Evolutionary conservation across 164 flowering plant species (phyloP), one percentile per base, ranked within the genome.

Genomic region (Tinospora cordifolia): DNA sequence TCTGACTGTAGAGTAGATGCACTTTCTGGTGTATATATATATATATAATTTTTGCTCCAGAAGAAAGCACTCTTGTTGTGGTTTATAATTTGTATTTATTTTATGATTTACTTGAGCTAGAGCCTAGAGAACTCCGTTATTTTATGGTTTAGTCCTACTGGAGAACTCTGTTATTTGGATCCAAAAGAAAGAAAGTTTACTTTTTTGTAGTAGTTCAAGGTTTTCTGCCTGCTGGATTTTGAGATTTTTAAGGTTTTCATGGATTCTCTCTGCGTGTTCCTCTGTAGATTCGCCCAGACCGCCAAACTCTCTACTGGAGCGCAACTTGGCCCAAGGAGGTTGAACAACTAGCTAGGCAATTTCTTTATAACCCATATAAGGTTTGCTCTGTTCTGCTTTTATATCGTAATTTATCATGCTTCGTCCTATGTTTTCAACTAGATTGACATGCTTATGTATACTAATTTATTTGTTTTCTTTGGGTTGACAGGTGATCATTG

Each of bases 291-390:
- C 97, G 98, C 19, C 99, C 99, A 66, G 98, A 94, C 69, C 97
- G 97, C 74, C 99, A 94, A 76, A 94, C 99, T 60, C 82, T 92
- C 59, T 88, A 89, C 70, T 92, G 98, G 98, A 94, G 99, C 86
- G 97, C 99, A 44, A 94, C 99, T 64, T 94, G 99, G 99, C 99
- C 97, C n/a, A 94, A 92, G 84, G 99, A 94, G 81, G 98, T 94
- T 75, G 99, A 94, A 77, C 89, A 83, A 68, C 87, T 92, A 63
- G 88, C 98, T 0, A 81, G 84, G 72, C 81, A 84, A 62, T 89
- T 81, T 74, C 92, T 94, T 11, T 90, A 88, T 76, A 89, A 92
- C 51, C 83, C 99, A 26, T 94, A 92, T 79, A 94, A 94, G 84
- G 99, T 94, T 78, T 40, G 66, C 60, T 59, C 65, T 63, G 39